A percentile compares a stretch with the other conserved stretches of the same genome.
phyloP scores from a whole-genome alignment of 1,284 basidiomycete genomes.

The Malassezia obtusa region DNA sequence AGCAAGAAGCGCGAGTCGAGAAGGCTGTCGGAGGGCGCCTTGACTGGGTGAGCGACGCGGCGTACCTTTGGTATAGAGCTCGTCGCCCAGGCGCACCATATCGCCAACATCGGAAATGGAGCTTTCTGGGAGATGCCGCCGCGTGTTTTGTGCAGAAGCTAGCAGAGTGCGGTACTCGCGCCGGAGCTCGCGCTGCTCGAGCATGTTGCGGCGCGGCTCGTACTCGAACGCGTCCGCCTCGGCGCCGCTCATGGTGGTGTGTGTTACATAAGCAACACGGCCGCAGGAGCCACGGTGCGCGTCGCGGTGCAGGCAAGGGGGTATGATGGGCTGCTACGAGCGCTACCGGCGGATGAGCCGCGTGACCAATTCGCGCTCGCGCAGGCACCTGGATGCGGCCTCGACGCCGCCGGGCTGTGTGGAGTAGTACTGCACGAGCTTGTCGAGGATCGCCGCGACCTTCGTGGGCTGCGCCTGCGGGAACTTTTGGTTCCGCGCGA shows the following conservation, averaged over 20 bases:
- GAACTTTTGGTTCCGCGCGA: constrained; percentile 17
- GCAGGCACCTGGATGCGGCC: constrained; percentile 12
- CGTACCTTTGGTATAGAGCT: constrained; percentile 21
- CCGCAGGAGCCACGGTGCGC: too few species aligned
- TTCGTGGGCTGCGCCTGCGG: constrained; percentile 21
- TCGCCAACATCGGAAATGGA: constrained; percentile 11
- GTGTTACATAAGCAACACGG: constrained; percentile 1
- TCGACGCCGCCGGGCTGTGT: constrained; percentile 8
- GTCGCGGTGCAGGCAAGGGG: too few species aligned
- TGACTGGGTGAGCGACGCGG: constrained; percentile 17
- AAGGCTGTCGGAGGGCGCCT: constrained; percentile 25
- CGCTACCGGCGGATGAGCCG: constrained; percentile 16
- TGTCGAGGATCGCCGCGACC: constrained; percentile 21
- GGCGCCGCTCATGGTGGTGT: neutral
- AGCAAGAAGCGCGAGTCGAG: constrained; percentile 38
- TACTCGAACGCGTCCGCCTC: constrained; percentile 19
- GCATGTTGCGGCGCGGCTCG: constrained; percentile 23
- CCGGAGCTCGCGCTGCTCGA: constrained; percentile 27
- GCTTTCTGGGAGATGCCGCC: constrained; percentile 15
- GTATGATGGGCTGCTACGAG: too few species aligned
- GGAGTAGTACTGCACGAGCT: constrained; percentile 18
- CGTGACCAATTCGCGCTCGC: constrained; percentile 21
- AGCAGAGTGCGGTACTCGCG: constrained; percentile 31
- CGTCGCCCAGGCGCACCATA: constrained; percentile 16
- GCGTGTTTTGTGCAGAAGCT: constrained; percentile 24